These are phyloP conservation scores for Pleurotus salmoneostramineus DNA, from an alignment of 768 basidiomycete genomes.

Conservation along the genomic window DNA sequence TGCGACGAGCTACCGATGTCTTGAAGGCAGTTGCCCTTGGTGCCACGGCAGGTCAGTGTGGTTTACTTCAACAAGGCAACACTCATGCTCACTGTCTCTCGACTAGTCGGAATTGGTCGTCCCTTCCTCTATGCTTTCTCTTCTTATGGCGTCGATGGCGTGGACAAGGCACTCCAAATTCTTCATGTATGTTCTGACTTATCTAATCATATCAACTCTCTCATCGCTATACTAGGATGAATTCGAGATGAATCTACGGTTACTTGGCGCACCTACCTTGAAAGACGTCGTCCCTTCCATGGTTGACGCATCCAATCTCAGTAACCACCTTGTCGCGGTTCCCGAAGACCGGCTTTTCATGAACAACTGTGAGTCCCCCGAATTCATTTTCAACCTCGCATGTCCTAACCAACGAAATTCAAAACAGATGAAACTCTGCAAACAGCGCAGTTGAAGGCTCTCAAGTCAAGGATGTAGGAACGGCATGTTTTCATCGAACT, in stretches of 20 bases:
- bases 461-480: constrained; percentile 31
- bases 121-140: constrained; percentile 89
- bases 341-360: constrained; percentile 76
- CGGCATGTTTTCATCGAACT: not conserved
- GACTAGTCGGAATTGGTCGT: constrained; percentile 72
- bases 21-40: constrained; percentile 86
- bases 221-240: constrained; percentile 61
- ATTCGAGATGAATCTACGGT: constrained; percentile 96
- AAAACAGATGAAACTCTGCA: constrained; percentile 37
- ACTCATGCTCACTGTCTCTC: no score
- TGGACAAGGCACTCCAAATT: constrained; percentile 79
- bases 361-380: constrained; percentile 63
- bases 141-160: constrained; percentile 84
- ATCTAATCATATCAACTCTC: not conserved
- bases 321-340: constrained; percentile 59
- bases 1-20: constrained; percentile 85
- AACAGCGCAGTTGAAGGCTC: constrained; percentile 34
- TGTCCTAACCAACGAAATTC: constrained; percentile 4
- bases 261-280: constrained; percentile 80
- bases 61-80: not conserved
- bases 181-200: constrained; percentile 47
- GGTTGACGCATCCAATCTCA: constrained; percentile 80
- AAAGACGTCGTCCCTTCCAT: constrained; percentile 81
- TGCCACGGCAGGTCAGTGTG: constrained; percentile 69
- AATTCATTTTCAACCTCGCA: no score